These are phyloP conservation scores for Arthrobotrys musiformis DNA, from an alignment of 2,329 filamentous ascomycete species.

Conservation along the genomic window DNA sequence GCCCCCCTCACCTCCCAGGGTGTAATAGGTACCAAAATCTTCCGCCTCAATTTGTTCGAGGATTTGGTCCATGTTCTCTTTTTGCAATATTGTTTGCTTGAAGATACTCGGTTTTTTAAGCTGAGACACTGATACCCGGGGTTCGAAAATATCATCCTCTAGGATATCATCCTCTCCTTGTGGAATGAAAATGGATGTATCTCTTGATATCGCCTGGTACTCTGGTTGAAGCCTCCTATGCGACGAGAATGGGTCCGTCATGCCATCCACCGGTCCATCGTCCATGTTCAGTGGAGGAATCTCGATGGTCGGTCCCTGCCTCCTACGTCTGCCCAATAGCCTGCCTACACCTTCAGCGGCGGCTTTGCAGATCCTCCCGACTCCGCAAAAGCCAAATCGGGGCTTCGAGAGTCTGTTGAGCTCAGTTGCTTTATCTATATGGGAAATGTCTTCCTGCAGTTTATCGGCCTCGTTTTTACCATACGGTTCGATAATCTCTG, in stretches of 20 bases:
- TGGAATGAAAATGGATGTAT: slow-evolving; percentile 1
- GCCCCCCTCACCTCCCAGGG: not conserved
- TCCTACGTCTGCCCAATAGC: not conserved
- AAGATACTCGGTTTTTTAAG: slow-evolving; percentile 1
- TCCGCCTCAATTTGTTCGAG: slow-evolving; percentile 8
- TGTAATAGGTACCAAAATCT: not conserved
- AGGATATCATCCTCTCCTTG: not conserved
- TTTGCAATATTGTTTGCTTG: not conserved
- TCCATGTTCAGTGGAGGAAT: not conserved
- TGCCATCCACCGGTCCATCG: not conserved
- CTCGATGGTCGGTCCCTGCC: slow-evolving; percentile 14
- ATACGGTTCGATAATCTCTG: slow-evolving; percentile 1
- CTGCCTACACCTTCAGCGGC: slow-evolving; percentile 1
- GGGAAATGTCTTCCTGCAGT: not conserved
- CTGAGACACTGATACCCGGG: not conserved
- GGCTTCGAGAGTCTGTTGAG: no score
- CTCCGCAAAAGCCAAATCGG: not conserved
- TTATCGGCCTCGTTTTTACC: not conserved
- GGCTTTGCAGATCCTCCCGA: slow-evolving; percentile 13
- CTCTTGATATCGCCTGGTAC: slow-evolving; percentile 3
- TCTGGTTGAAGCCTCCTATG: not conserved
- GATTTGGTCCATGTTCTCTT: slow-evolving; percentile 2
- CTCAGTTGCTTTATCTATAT: slow-evolving; percentile 3
- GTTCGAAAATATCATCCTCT: slow-evolving; percentile 4
- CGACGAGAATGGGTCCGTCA: slow-evolving; percentile 19